Percentiles rank a stretch among this genome's conserved stretches.
Conservation (phyloP, 495 filamentous ascomycete genomes). For the Hypomontagnella submonticulosa region DNA sequence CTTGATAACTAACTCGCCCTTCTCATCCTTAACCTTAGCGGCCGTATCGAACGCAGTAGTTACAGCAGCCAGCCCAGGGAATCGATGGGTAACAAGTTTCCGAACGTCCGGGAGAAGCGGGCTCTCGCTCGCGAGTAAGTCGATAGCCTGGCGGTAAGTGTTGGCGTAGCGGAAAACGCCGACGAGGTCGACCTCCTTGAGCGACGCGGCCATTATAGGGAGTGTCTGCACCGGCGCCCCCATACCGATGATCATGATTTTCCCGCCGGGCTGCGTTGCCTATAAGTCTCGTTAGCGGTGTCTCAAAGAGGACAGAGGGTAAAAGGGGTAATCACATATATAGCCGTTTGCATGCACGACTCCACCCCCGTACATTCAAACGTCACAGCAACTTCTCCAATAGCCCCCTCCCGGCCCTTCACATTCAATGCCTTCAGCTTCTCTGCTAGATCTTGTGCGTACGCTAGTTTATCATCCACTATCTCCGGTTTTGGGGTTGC, state of each 20-base stretch:
- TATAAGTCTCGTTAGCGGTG: slow-evolving; percentile 38
- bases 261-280: slow-evolving; percentile 79
- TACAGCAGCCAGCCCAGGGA: slow-evolving; percentile 57
- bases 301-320: background rate
- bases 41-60: slow-evolving; percentile 63
- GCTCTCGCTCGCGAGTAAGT: slow-evolving; percentile 70
- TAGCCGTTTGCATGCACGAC: slow-evolving; percentile 84
- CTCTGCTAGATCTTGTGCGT: slow-evolving; percentile 70
- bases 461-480: slow-evolving; percentile 67
- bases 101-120: slow-evolving; percentile 64
- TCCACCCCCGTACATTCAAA: slow-evolving; percentile 96
- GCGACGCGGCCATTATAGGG: slow-evolving; percentile 83
- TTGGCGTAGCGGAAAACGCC: slow-evolving; percentile 93
- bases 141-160: slow-evolving; percentile 81
- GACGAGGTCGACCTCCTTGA: slow-evolving; percentile 91
- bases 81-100: slow-evolving; percentile 79
- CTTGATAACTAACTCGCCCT: slow-evolving; percentile 64
- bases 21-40: slow-evolving; percentile 62
- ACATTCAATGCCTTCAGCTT: slow-evolving; percentile 55
- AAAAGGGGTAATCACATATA: slow-evolving; percentile 67
- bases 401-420: slow-evolving; percentile 33
- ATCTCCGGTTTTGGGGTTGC: slow-evolving; percentile 58
- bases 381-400: slow-evolving; percentile 77
- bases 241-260: slow-evolving; percentile 93
- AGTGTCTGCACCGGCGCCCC: slow-evolving; percentile 88